Percentiles rank a stretch among this genome's conserved stretches.
These are phyloP conservation scores for Solanum ossicruentum DNA, from an alignment of 257 asterid genomes.

Conservation along the genomic window DNA sequence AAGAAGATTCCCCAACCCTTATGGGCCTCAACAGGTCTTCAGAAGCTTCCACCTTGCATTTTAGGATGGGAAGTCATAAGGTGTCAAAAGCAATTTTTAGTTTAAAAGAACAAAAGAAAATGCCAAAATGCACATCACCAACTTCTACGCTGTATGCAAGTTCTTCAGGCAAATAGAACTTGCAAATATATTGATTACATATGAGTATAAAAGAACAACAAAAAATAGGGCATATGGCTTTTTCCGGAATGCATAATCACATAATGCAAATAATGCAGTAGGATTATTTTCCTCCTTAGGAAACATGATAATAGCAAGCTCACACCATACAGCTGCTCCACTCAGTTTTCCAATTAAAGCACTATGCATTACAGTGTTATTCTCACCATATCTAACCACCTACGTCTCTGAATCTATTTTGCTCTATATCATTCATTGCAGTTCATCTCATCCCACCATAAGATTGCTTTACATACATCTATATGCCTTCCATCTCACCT, in stretches of 20 bases:
- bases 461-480: not conserved
- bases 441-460: not conserved
- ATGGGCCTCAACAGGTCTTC: conserved; percentile 69
- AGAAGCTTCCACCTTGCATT: conserved; percentile 70
- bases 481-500: not conserved
- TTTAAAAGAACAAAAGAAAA: not conserved
- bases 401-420: not conserved
- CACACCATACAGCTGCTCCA: not conserved
- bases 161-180: not conserved
- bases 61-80: not conserved
- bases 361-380: not conserved
- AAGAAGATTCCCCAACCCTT: conserved; percentile 61
- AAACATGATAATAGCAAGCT: not conserved
- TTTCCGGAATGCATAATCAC: not conserved
- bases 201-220: not conserved
- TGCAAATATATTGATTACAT: not conserved
- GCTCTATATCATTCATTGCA: not conserved
- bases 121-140: not conserved
- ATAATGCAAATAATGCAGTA: not conserved
- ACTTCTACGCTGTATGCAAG: not conserved
- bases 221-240: not conserved
- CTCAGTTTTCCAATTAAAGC: not conserved
- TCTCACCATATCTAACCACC: not conserved
- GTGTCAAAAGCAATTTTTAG: not conserved
- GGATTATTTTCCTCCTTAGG: not conserved